These are phyloP conservation scores for Cetraspora pellucida DNA, from an alignment of 192 early-diverging fungal genomes.

Conservation along the genomic window DNA sequence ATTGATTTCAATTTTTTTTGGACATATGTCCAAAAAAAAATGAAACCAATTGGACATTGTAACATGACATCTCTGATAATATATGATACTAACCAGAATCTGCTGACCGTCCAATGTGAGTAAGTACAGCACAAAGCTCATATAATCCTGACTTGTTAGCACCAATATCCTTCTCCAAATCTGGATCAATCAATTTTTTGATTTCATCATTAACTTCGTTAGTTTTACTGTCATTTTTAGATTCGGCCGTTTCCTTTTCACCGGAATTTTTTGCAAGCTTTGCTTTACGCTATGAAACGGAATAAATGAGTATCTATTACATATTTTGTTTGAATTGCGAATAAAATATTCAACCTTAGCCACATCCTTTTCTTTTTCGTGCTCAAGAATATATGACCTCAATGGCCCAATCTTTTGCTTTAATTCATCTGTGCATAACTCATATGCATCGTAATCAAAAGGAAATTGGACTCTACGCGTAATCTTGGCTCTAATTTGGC, in stretches of 20 bases:
- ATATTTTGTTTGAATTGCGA: neutral
- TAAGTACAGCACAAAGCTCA: constrained; percentile 91
- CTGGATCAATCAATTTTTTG: constrained; percentile 63
- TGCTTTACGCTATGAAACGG: constrained; percentile 30
- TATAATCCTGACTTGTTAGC: constrained; percentile 88
- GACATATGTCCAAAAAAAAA: neutral
- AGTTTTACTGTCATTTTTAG: constrained; percentile 38
- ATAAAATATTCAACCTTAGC: constrained; percentile 39
- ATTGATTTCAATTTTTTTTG: neutral
- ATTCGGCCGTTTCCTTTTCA: constrained; percentile 3
- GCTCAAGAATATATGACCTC: constrained; percentile 65
- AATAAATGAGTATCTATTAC: neutral
- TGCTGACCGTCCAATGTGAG: constrained; percentile 91
- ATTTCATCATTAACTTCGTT: constrained; percentile 35
- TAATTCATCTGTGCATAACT: constrained; percentile 84
- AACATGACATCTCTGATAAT: neutral
- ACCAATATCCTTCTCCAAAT: constrained; percentile 78
- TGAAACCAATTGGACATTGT: no score
- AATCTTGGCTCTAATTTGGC: constrained; percentile 87
- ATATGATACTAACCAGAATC: constrained; percentile 72
- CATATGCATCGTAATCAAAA: constrained; percentile 84
- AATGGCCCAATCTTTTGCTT: constrained; percentile 70
- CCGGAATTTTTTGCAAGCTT: constrained; percentile 23
- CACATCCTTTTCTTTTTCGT: constrained; percentile 69
- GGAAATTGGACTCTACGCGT: constrained; percentile 95